Conservation (phyloP, 2,329 filamentous ascomycete species). For the Bipolaris oryzae region DNA sequence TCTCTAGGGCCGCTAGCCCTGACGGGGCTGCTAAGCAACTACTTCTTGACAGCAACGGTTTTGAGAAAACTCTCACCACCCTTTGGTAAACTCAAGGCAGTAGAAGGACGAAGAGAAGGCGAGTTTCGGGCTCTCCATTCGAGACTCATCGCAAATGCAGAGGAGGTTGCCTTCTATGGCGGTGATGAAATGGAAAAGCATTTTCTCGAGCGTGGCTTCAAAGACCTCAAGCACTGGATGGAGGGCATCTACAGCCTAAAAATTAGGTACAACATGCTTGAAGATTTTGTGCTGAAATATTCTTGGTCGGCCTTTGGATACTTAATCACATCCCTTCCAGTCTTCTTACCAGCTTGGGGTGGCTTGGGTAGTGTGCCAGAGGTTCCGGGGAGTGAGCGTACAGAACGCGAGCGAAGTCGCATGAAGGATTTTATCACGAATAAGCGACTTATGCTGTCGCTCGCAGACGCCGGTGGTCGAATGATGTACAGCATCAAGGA, state of each 20-base stretch:
- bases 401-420: constrained; percentile 75
- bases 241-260: constrained; percentile 97
- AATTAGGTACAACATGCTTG: constrained; percentile 97
- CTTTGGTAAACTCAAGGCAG: constrained; percentile 95
- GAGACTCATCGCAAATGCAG: constrained; percentile 91
- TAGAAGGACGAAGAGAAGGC: constrained; percentile 92
- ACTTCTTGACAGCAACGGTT: constrained; percentile 91
- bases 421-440: constrained; percentile 99
- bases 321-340: constrained; percentile 85
- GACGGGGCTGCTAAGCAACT: constrained; percentile 85
- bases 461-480: constrained; percentile 91
- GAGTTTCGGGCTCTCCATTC: constrained; percentile 93
- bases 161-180: constrained; percentile 97
- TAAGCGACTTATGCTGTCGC: constrained; percentile 95
- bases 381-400: constrained; percentile 57
- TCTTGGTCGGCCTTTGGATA: constrained; percentile 99
- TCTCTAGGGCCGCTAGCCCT: constrained; percentile 88
- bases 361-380: constrained; percentile 78
- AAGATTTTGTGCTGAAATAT: constrained; percentile 98
- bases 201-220: constrained; percentile 90
- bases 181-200: constrained; percentile 94
- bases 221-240: constrained; percentile 94
- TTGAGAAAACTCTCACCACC: constrained; percentile 88
- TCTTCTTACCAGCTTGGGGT: constrained; percentile 94
- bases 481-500: constrained; percentile 99